A percentile compares a stretch with the other conserved stretches of the same genome.
These are phyloP conservation scores for Sporisorium reilianum DNA, from an alignment of 1,284 basidiomycete species.

Conservation along the genomic window DNA sequence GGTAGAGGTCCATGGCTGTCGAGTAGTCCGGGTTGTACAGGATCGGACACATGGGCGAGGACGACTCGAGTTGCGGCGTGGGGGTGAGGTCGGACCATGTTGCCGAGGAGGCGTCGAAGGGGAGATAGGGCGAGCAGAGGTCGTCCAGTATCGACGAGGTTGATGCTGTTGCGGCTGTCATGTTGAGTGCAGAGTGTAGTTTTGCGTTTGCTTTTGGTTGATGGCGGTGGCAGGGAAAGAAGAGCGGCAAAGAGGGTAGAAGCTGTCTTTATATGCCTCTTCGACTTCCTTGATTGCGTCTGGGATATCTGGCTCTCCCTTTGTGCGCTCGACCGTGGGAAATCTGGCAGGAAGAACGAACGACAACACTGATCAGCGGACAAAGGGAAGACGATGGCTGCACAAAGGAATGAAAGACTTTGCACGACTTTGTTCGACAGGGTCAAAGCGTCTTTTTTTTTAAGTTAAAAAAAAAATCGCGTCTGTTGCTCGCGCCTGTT, in stretches of 20 bases:
- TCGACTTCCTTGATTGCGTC: neutral
- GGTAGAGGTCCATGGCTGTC: constrained; percentile 63
- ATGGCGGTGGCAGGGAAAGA: neutral
- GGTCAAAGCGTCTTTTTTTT: neutral
- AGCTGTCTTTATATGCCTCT: neutral
- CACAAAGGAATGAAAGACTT: neutral
- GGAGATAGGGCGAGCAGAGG: constrained; percentile 34
- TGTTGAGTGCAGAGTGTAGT: neutral
- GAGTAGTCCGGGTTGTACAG: constrained; percentile 61
- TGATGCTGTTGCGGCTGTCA: constrained; percentile 23
- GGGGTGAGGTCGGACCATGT: constrained; percentile 61
- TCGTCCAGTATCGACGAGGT: constrained; percentile 22
- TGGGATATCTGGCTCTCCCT: neutral
- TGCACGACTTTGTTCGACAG: neutral
- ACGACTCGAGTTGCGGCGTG: constrained; percentile 55
- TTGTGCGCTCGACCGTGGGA: constrained; percentile 6
- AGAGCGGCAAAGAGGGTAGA: neutral
- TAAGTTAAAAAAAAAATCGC: too few relatives aligned
- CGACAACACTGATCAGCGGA: constrained; percentile 4
- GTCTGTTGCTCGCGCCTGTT: neutral
- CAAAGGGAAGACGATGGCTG: constrained; percentile 8
- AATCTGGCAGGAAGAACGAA: neutral
- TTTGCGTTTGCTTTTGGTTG: neutral
- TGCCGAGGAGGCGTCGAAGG: constrained; percentile 47
- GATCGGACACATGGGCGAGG: constrained; percentile 64